Base-by-base conservation (phyloP, 176 grass and related monocot genomes). In the Poa pratensis region DNA sequence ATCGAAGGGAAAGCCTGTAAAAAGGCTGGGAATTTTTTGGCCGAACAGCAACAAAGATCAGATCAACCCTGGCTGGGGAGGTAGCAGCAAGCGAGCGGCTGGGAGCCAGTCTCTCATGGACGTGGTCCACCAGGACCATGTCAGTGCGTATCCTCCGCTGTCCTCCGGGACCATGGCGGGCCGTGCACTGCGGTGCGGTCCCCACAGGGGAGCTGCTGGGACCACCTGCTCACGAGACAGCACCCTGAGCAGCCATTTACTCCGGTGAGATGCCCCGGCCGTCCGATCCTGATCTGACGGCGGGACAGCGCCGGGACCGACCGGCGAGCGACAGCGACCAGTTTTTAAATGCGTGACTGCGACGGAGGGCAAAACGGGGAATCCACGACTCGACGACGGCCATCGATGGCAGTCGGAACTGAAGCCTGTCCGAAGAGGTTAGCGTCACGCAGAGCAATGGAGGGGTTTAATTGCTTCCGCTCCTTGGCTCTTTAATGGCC, bases 401-500 rank as follows among this genome's bases (percentile, higher is more conserved):
- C 50, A 90, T 75, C 84, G 79, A 14, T 9, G 40, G 40, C 0
- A 15, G 57, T 73, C 48, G 84, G 46, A 49, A 75, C 71, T 51
- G 71, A 75, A 51, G 46, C 22, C 28, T 24, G 76, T 10, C 3
- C 3, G 45, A 80, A 82, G 55, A 42, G 81, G 80, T 69, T 51
- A 52, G 70, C 72, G 79, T 75, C 73, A 65, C 73, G 79, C 24
- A 30, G 20, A 74, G 80, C 90, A 19, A 83, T 86, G 73, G 83
- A 60, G 83, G 50, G 79, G 79, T 86, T 79, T 88, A 82, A 83
- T 68, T 86, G 79, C 68, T 22, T 27, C 4, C 27, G 84, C 65
- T 61, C 28, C 81, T 79, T 79, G 80, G 57, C 39, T 87, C 89
- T 91, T 91, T 81, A 91, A 91, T 87, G 89, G 81, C 85, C 85